Base-by-base conservation (phyloP, 2,329 filamentous ascomycete genomes). In the Capronia coronata region DNA sequence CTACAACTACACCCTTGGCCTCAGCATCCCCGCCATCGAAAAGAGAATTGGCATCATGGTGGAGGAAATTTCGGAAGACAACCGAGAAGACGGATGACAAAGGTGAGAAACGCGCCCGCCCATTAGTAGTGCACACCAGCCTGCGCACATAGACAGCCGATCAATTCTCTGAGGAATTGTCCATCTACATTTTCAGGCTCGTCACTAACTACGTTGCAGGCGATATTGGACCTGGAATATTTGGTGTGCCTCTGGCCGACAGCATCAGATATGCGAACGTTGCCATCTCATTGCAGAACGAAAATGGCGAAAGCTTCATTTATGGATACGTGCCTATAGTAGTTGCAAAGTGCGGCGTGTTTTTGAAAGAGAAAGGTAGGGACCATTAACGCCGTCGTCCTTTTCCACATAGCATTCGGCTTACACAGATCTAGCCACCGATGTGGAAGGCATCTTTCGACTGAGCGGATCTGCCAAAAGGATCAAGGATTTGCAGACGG, bases 271-370 rank as follows among this genome's bases (percentile, higher is more conserved):
- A 98, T 67, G 93, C 93, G 51, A 98, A 97, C 65, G 93, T 98
- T 53, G 93, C 93, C 57, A 98, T 98, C 63, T 97, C 91, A 18
- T 79, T 98, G 22, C 86, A 93, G 59, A 90, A 97, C 65, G 87
- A 91, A 59, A 79, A 93, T 59, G 91, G 91, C 25, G 82, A 93
- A 67, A 95, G 88, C 70, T 97, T 95, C 68, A 96, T 97, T 46
- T 98, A 97, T 67, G 93, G 93, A 63, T 97, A 97, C 64, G 91
- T 98, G 6, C 93, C 93, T 14, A 97, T 98, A 58, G 91, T 98
- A 37, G 91, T 98, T 46, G 93, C 93, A 29, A 98, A 98, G 68
- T 97, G 93, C 67, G 93, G 93, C 55, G 90, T 98, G 2, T 98
- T 90, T 61, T 68, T 98, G 59, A 98, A 98, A 69, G 93, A 98